These are phyloP conservation scores for Oryza meyeriana DNA, from an alignment of 176 grass and related monocot genomes.

Conservation along the genomic window DNA sequence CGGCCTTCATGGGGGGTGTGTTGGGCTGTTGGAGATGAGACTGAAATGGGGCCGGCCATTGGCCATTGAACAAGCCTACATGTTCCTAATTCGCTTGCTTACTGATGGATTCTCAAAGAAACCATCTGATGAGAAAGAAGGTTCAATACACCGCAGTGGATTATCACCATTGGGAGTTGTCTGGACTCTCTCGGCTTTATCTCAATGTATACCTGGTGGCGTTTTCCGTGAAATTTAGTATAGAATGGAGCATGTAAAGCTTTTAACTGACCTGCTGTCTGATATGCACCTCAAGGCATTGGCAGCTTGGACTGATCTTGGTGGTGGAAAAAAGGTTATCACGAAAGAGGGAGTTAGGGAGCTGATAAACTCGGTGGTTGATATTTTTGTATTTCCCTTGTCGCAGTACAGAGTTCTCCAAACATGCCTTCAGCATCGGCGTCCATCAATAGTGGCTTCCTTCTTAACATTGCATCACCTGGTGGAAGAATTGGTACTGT, in stretches of 20 bases:
- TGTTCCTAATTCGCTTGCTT: conserved; percentile 70
- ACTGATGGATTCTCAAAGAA: conserved; percentile 54
- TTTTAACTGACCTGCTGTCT: conserved; percentile 64
- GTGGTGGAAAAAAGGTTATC: too few species aligned
- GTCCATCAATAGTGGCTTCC: conserved; percentile 90
- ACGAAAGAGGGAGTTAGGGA: conserved; percentile 65
- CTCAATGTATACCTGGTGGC: conserved; percentile 68
- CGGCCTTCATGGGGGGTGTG: conserved; percentile 75
- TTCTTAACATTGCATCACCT: conserved; percentile 73
- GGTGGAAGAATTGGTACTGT: conserved; percentile 69
- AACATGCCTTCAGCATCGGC: conserved; percentile 69
- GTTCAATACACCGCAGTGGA: conserved; percentile 47
- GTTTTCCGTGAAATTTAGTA: conserved; percentile 83
- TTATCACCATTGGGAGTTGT: conserved; percentile 77
- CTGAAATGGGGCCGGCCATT: conserved; percentile 81
- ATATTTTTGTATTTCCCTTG: conserved; percentile 94
- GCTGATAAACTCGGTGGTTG: conserved; percentile 77
- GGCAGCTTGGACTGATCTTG: conserved; percentile 69
- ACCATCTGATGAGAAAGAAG: conserved; percentile 43
- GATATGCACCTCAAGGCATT: conserved; percentile 68
- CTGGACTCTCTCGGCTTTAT: conserved; percentile 71
- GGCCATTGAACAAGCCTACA: conserved; percentile 81
- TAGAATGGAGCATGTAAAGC: conserved; percentile 64
- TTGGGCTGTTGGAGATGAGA: conserved; percentile 71
- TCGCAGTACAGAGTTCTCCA: conserved; percentile 86